Percentiles rank a stretch among this genome's conserved stretches.
These are phyloP conservation scores for Ampelocalamus luodianensis DNA, from an alignment of 176 grass and related monocot genomes.

Conservation along the genomic window DNA sequence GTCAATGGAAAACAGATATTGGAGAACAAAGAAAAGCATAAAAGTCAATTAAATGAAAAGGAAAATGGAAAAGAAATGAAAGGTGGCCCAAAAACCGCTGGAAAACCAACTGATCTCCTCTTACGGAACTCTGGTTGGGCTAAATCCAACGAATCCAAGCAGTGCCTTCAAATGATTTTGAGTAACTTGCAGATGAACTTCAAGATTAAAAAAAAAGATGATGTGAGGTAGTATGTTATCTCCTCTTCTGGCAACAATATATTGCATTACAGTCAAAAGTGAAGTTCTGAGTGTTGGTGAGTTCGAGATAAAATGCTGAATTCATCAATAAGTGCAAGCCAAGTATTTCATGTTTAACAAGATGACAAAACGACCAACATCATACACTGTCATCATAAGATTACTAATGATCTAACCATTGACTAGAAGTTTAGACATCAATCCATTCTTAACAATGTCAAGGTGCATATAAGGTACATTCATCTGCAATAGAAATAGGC, in stretches of 20 bases:
- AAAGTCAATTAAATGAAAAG: not conserved
- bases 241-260: not conserved
- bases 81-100: not conserved
- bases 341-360: not conserved
- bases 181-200: not conserved
- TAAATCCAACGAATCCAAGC: not conserved
- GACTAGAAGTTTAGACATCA: not conserved
- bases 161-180: not conserved
- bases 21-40: not conserved
- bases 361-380: not conserved
- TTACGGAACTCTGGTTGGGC: not conserved
- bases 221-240: conserved; percentile 1
- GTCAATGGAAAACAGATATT: not conserved
- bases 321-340: not conserved
- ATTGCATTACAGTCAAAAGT: not conserved
- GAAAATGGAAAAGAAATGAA: conserved; percentile 5
- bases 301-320: not conserved
- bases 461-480: not conserved
- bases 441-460: not conserved
- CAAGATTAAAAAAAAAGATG: not conserved
- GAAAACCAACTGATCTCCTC: not conserved
- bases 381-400: not conserved
- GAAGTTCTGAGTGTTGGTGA: not conserved
- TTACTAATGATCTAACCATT: not conserved
- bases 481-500: not conserved